These are phyloP conservation scores for Didymella arachidicola DNA, from an alignment of 2,329 filamentous ascomycete genomes.

Conservation along the genomic window DNA sequence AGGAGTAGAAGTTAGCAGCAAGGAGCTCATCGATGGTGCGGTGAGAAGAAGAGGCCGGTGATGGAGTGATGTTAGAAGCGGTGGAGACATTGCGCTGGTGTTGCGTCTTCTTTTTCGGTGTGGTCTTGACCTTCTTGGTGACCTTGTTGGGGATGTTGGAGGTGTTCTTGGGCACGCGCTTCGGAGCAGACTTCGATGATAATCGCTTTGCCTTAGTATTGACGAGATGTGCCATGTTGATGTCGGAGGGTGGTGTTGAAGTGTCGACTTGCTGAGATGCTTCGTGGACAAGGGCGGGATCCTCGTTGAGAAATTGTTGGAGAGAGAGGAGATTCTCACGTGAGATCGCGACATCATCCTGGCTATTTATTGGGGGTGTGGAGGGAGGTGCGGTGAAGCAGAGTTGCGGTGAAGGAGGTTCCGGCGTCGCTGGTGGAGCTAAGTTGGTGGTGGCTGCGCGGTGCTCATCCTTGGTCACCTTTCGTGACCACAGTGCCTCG, in stretches of 20 bases:
- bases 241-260: not conserved
- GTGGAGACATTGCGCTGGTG: conserved; percentile 3
- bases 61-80: not conserved
- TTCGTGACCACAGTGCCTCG: conserved; percentile 21
- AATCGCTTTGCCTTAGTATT: conserved; percentile 2
- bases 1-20: conserved; percentile 16
- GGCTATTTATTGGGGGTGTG: not conserved
- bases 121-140: conserved; percentile 8
- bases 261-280: not conserved
- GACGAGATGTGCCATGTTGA: not conserved
- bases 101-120: conserved; percentile 8
- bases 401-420: conserved; percentile 2
- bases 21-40: conserved; percentile 23
- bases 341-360: not conserved
- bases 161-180: not conserved
- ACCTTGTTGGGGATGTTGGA: conserved; percentile 4
- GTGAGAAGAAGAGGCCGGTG: not conserved
- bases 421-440: not conserved
- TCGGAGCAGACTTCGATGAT: not conserved
- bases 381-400: not conserved
- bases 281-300: not conserved
- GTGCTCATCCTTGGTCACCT: not conserved
- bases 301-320: not conserved
- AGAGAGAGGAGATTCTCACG: conserved; percentile 2
- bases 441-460: not conserved